Base-by-base conservation (phyloP, 768 basidiomycete genomes). In the Lenzites betulinus region DNA sequence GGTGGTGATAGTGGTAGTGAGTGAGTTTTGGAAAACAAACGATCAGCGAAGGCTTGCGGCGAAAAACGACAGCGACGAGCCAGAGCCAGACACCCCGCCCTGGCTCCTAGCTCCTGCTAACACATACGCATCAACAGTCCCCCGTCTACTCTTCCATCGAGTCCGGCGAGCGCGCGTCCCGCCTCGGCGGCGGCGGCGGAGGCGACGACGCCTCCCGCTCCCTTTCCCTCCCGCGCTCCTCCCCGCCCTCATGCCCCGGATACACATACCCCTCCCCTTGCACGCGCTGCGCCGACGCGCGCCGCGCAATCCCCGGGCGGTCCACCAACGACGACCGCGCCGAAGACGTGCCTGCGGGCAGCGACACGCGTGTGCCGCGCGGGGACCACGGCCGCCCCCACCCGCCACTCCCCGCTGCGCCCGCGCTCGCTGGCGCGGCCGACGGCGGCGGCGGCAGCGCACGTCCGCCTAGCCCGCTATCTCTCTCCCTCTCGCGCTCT, bases 111-210 rank as follows among this genome's bases (percentile, higher is more conserved):
- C 44, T n/a, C n/a, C n/a, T 9, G 20, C 44, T n/a, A 22, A 18
- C 33, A 51, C 50, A n/a, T n/a, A 11, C n/a, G 7, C 35, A 18
- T n/a, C 47, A 5, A 33, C 11, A 33, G 30, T 33, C 30, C 30
- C 30, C 30, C 30, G 30, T 11, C 47, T 43, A 57, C 54, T 52
- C 54, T 28, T 52, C 60, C 60, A 62, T 62, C 49, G 54, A 50
- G 50, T 57, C 54, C 30, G 60, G 60, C 51, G 60, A 62, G 35
- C 60, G 60, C 36, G 28, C 55, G n/a, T 62, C 60, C 55, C 60
- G 54, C 54, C 49, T 48, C 25, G 36, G 22, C 22, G 36, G 35
- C 12, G 50, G 50, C 33, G 46, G 46, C 7, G 47, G 47, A 4
- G 47, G 33, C 13, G 53, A 22, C 23, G 53, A 38, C 48, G 43